Percentiles rank a stretch among this genome's conserved stretches.
These are phyloP conservation scores for Myriosclerotinia curreyana DNA, from an alignment of 2,329 filamentous ascomycete species.

Conservation along the genomic window DNA sequence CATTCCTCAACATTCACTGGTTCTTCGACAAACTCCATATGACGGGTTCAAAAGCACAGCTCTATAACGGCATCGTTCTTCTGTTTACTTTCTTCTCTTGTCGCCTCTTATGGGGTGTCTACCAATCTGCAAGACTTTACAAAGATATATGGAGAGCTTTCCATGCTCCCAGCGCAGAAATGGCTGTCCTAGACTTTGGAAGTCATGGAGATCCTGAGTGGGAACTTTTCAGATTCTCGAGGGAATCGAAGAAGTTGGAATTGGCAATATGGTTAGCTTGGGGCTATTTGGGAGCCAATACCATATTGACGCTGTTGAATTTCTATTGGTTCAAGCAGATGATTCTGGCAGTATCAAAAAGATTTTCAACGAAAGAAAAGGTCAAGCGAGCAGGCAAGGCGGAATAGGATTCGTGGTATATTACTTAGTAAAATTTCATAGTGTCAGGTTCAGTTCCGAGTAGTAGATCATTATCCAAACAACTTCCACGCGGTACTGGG, in stretches of 20 bases:
- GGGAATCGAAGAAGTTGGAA: slow-evolving; percentile 46
- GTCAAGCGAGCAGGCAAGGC: background rate
- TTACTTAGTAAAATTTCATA: no score
- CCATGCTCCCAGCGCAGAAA: background rate
- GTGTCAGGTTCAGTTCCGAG: background rate
- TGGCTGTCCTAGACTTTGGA: slow-evolving; percentile 21
- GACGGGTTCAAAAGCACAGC: slow-evolving; percentile 69
- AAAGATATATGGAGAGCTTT: slow-evolving; percentile 57
- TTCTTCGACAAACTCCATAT: slow-evolving; percentile 80
- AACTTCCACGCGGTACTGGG: no score
- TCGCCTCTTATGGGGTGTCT: slow-evolving; percentile 74
- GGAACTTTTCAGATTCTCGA: slow-evolving; percentile 39
- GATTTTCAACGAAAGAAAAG: slow-evolving; percentile 22
- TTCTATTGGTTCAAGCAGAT: slow-evolving; percentile 83
- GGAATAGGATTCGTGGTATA: background rate
- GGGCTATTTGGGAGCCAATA: slow-evolving; percentile 66
- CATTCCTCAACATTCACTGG: slow-evolving; percentile 85
- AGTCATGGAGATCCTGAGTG: slow-evolving; percentile 32
- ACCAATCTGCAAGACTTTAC: slow-evolving; percentile 65
- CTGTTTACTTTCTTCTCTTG: slow-evolving; percentile 71
- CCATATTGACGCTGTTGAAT: slow-evolving; percentile 71
- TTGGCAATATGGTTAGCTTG: slow-evolving; percentile 65
- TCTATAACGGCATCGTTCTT: slow-evolving; percentile 73
- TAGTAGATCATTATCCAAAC: background rate
- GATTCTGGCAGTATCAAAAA: slow-evolving; percentile 43